These are phyloP conservation scores for Sergeia podlipaevii DNA, from an alignment of 208 protist genomes.

Conservation along the genomic window DNA sequence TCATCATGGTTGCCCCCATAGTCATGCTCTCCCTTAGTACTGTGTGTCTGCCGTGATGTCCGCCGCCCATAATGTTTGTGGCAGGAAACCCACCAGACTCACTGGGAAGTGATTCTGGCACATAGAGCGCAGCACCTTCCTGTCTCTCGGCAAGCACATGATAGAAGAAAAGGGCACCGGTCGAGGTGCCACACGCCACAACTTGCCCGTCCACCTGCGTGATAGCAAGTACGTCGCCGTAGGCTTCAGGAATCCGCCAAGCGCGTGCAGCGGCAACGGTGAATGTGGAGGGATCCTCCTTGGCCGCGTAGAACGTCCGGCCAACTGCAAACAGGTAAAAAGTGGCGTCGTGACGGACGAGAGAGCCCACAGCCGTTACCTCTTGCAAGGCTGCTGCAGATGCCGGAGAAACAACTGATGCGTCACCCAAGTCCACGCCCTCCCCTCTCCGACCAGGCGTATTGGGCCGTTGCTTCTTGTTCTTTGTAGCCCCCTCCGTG, in stretches of 20 bases:
- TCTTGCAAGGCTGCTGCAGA: constrained; percentile 9
- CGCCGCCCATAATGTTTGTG: too few relatives aligned
- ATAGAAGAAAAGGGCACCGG: constrained; percentile 72
- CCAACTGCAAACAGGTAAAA: constrained; percentile 67
- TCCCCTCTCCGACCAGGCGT: too few relatives aligned
- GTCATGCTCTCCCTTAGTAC: too few relatives aligned
- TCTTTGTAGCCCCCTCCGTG: neutral
- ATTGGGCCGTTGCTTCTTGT: neutral
- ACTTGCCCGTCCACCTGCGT: constrained; percentile 49
- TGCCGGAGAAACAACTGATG: neutral
- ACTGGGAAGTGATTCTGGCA: too few relatives aligned
- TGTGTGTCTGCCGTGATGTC: too few relatives aligned
- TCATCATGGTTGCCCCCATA: too few relatives aligned
- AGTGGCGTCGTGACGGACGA: constrained; percentile 49
- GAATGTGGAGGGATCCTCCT: constrained; percentile 53
- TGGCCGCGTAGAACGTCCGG: constrained; percentile 40
- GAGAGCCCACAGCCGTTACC: constrained; percentile 64
- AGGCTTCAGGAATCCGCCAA: constrained; percentile 40
- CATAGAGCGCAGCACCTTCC: constrained; percentile 70
- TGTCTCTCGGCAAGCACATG: constrained; percentile 68
- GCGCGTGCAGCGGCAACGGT: constrained; percentile 44
- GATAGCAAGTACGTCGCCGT: constrained; percentile 51
- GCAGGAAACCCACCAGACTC: too few relatives aligned
- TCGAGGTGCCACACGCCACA: constrained; percentile 63
- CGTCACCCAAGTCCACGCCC: constrained; percentile 1